Base-by-base conservation (phyloP, 2,329 filamentous ascomycete genomes). In the Helotiales sp. region DNA sequence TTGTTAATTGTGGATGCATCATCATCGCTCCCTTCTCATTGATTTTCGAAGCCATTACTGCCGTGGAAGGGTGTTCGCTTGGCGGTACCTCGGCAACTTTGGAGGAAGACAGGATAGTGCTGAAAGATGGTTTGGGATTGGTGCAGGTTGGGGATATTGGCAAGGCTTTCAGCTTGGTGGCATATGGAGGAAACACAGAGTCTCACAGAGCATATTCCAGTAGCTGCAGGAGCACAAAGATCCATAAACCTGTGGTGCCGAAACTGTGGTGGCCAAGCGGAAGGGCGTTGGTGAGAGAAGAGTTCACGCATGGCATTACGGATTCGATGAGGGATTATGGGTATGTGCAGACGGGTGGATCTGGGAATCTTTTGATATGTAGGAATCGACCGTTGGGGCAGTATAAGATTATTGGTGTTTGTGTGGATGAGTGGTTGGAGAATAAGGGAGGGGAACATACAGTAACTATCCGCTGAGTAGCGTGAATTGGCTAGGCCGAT, bases 391-490 rank as follows among this genome's bases (percentile, higher is more conserved):
- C 47, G 6, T n/a, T 69, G 26, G 67, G 63, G 1, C 59, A 63
- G 37, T 66, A 69, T 45, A 69, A 66, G 45, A 69, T 65, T 45
- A 57, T 66, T 26, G 67, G 63, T 11, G 67, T 69, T 20, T 69
- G 60, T 57, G 65, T 69, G 24, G 63, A 69, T 37, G 61, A 66
- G 15, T 61, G 28, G 15, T 37, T 69, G 13, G 63, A 65, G 54
- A 69, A 61, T 47, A 69, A 69, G 20, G 30, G 47, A 8, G 63
- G 60, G 17, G 50, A 52, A 34, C 40, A 64, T 24, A 43, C 60
- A 34, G 67, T 69, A 5, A 68, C 59, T 13, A 65, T 64, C 28
- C 61, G 65, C 22, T 63, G 50, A 59, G 3, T 10, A 10, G 83
- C 20, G 22, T 26, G n/a, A n/a, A n/a, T n/a, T n/a, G n/a, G n/a